Evolutionary conservation across 2,329 filamentous ascomycete genomes (phyloP), one percentile per base, ranked within the genome.

Genomic region (Fusarium tricinctum): DNA sequence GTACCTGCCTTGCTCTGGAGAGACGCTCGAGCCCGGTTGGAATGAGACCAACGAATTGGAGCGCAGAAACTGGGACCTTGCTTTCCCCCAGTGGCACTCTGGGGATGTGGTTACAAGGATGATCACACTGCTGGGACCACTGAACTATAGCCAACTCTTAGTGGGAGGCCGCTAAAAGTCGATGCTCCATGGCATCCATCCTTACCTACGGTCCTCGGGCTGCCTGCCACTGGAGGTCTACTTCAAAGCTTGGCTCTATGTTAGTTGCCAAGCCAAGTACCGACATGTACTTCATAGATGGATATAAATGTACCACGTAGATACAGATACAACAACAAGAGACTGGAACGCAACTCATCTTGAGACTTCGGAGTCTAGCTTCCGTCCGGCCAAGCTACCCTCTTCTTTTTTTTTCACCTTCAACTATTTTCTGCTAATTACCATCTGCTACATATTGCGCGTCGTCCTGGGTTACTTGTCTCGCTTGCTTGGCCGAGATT

Each of bases 401-500:
- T 38, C 35, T 38, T 19, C 8, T 38, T 38, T n/a, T 33, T 15
- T 40, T 46, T 33, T 26, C 35, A 33, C 48, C 32, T 55, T 59
- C 32, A 50, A 23, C n/a, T 62, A 51, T 33, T 38, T 9, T 38
- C 9, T 19, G 35, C 3, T 23, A 8, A 23, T 23, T 38, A 38
- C 17, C 15, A n/a, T 38, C n/a, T 38, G 35, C 17, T 38, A 38
- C 17, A 7, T 38, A n/a, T 38, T 55, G 40, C 58, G 54, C 43
- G 57, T 62, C 50, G 60, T 62, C 60, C 58, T 62, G 30, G 57
- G 66, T 69, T 63, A 67, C 66, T 58, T 53, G 46, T 64, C 45
- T 64, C 60, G 49, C 57, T 56, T 46, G 40, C 60, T 52, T 66
- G 54, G 65, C 65, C 45, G 45, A 68, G 58, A 68, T 59, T 60